These are phyloP conservation scores for Saccharata proteae DNA, from an alignment of 2,329 filamentous ascomycete species.

Conservation along the genomic window DNA sequence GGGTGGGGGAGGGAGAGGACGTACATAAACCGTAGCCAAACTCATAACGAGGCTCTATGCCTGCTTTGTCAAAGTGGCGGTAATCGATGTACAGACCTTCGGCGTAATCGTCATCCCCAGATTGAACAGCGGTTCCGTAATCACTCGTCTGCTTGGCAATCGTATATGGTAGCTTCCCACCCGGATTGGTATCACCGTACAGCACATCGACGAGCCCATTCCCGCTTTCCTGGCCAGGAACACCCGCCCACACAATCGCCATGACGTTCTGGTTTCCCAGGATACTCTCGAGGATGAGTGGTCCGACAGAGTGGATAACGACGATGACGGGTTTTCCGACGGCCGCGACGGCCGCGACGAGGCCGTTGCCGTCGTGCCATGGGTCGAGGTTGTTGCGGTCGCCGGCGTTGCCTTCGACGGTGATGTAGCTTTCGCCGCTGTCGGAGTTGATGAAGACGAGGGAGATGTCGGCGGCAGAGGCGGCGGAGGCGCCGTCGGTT, in stretches of 20 bases:
- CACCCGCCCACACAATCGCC: constrained; percentile 27
- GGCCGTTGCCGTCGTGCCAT: constrained; percentile 32
- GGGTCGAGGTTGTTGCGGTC: constrained; percentile 37
- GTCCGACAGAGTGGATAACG: constrained; percentile 26
- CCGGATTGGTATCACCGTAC: constrained; percentile 31
- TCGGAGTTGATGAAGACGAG: constrained; percentile 39
- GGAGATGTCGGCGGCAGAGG: constrained; percentile 22
- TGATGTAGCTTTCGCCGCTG: constrained; percentile 38
- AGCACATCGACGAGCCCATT: constrained; percentile 35
- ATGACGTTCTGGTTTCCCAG: constrained; percentile 25
- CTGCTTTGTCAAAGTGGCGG: constrained; percentile 29
- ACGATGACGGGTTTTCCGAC: constrained; percentile 27
- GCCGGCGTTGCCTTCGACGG: constrained; percentile 32
- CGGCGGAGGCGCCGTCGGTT: constrained; percentile 24
- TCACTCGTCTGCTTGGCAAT: constrained; percentile 22
- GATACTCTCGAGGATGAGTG: constrained; percentile 23
- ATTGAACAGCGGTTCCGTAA: constrained; percentile 18
- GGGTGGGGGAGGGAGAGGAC: constrained; percentile 5
- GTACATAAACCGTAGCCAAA: constrained; percentile 33
- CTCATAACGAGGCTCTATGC: constrained; percentile 29
- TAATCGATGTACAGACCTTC: constrained; percentile 36
- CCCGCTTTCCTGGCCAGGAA: constrained; percentile 32
- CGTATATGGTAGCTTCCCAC: constrained; percentile 46
- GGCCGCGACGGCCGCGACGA: constrained; percentile 25
- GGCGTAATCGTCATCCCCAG: constrained; percentile 21